Evolutionary conservation across 129 eudicot genomes (phyloP), one percentile per base, ranked within the genome.

Genomic region (Flaveria bidentis): DNA sequence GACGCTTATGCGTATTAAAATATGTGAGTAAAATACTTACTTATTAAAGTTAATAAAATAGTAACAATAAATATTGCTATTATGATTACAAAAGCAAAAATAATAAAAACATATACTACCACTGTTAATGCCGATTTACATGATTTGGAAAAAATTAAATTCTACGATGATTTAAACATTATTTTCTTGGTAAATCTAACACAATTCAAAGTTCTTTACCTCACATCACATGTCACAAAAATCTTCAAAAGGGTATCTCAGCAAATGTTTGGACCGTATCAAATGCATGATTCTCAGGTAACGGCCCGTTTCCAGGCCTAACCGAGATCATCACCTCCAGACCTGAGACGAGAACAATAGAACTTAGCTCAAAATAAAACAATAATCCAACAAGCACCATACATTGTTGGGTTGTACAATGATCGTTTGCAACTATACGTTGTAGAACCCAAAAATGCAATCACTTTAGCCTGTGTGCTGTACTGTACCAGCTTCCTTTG

Each of bases 251-350:
- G 42, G 84, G 79, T 60, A 91, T 85, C 57, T 89, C 92, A 9
- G 91, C 76, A 84, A 91, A 91, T 8, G 96, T 89, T 3, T 79
- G 77, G 9, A 89, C 58, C 20, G 88, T 87, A 80, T 53, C 72
- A 66, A 85, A 91, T 22, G 88, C 91, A 30, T 91, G 97, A 77
- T 87, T 84, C 79, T 85, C 96, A 2, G 92, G 96, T 14, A 91
- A 89, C 72, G 91, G 86, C 49, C 84, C 97, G 30, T 91, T 91
- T 71, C 96, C 97, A 5, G 97, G 92, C 80, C 96, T 74, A 47
- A 91, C 67, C 3, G 96, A 91, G 41, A 91, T 84, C 2, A 78
- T 81, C 76, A 80, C 96, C n/a, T 89, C 91, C 87, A 89, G 74
- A 78, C 98, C 98, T 93, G 90, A 78, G 44, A 65, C 69, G 66